A percentile compares a stretch with the other conserved stretches of the same genome.
Evolutionary conservation across 495 filamentous ascomycete genomes (phyloP).

Genomic region (Penicillium macrosclerotiorum): DNA sequence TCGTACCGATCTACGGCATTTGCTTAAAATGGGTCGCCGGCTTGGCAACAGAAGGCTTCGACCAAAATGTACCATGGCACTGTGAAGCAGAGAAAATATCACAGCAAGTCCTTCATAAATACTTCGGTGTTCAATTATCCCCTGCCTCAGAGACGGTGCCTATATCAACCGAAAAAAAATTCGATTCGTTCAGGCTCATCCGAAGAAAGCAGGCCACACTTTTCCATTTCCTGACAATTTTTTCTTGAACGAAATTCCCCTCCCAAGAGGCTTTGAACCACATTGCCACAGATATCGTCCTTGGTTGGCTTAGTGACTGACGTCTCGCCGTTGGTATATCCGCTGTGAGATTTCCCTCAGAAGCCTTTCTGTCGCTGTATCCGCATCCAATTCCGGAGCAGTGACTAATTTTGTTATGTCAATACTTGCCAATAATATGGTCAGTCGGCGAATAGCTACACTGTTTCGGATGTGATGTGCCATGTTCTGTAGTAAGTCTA

Average conservation of each 20-base stretch:
- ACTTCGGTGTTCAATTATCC: no score
- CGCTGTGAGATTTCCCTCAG: neutral
- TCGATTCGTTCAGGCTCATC: slow-evolving; percentile 28
- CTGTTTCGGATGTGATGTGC: slow-evolving; percentile 34
- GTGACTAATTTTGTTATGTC: slow-evolving; percentile 35
- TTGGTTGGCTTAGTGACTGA: neutral
- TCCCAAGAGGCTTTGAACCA: slow-evolving; percentile 8
- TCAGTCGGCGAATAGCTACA: slow-evolving; percentile 33
- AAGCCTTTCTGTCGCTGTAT: slow-evolving; percentile 15
- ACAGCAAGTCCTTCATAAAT: no score
- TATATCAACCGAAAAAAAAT: slow-evolving; percentile 28
- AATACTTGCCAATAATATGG: slow-evolving; percentile 36
- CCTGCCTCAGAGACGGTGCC: no score
- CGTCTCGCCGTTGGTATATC: neutral
- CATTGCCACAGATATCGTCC: neutral
- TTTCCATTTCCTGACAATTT: slow-evolving; percentile 28
- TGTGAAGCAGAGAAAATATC: no score
- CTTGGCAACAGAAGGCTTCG: no score
- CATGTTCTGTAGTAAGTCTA: slow-evolving; percentile 35
- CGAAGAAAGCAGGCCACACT: slow-evolving; percentile 28
- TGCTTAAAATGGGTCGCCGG: no score
- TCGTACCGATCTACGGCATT: no score
- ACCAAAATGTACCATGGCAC: no score
- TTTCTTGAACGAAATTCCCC: slow-evolving; percentile 20
- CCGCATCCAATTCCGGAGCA: slow-evolving; percentile 29